Evolutionary conservation across 139 green algal genomes (phyloP).

Genomic region (Eudorina sp.): DNA sequence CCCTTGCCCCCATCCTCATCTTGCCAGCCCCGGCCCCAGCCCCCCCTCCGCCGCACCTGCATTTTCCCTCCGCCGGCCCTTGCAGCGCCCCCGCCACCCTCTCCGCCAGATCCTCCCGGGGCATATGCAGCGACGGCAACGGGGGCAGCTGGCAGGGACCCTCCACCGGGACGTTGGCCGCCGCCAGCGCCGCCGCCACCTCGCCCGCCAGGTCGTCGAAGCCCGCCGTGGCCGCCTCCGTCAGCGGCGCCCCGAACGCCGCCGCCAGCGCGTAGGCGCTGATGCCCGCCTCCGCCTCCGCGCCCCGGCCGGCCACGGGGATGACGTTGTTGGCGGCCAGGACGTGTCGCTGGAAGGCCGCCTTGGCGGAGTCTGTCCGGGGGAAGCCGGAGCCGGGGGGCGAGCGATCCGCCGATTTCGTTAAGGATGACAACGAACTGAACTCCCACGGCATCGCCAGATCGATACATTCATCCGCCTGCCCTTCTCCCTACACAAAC

Average conservation of each 20-base stretch:
- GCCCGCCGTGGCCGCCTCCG: conserved; percentile 15
- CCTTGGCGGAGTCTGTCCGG: conserved; percentile 16
- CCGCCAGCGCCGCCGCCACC: conserved; percentile 36
- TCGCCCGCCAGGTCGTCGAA: conserved; percentile 46
- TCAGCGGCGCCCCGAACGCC: conserved; percentile 41
- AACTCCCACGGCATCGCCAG: too few relatives aligned
- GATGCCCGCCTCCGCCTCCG: conserved; percentile 6
- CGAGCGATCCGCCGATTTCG: too few relatives aligned
- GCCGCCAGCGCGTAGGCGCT: conserved; percentile 34
- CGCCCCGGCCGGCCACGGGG: not conserved
- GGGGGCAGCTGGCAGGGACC: conserved; percentile 31
- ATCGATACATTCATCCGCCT: too few relatives aligned
- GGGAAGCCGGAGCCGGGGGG: not conserved
- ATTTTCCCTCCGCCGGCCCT: not conserved
- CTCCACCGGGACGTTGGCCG: conserved; percentile 9
- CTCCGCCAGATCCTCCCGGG: conserved; percentile 21
- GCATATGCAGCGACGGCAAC: conserved; percentile 12
- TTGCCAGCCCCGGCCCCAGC: not conserved
- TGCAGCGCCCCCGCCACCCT: conserved; percentile 27
- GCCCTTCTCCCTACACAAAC: too few relatives aligned
- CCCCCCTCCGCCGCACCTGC: conserved; percentile 5
- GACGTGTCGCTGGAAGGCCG: conserved; percentile 44
- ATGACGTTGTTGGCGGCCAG: conserved; percentile 33
- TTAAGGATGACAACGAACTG: too few relatives aligned
- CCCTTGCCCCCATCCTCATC: too few relatives aligned